A percentile compares a stretch with the other conserved stretches of the same genome.
phyloP scores from a whole-genome alignment of 2,329 filamentous ascomycete species.

The Cladorrhinum sp. region DNA sequence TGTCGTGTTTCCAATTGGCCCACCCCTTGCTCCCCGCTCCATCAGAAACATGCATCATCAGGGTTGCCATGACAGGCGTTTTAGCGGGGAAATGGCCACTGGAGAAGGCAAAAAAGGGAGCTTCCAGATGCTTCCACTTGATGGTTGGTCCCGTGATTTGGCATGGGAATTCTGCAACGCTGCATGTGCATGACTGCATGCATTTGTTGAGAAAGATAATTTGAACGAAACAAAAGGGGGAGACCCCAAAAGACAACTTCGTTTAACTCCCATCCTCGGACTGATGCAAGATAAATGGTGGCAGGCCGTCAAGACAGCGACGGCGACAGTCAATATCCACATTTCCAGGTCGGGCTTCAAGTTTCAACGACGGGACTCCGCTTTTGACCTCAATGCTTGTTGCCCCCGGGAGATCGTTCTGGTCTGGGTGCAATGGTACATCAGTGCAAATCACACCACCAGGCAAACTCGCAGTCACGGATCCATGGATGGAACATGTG shows the following conservation, averaged over 20 bases:
- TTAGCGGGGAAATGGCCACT: slow-evolving; percentile 4
- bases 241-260: not conserved
- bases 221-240: not conserved
- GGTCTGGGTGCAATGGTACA: not conserved
- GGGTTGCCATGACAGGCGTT: too few species aligned
- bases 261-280: too few species aligned
- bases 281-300: too few species aligned
- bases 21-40: not conserved
- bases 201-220: not conserved
- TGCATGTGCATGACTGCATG: not conserved
- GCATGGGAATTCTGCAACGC: not conserved
- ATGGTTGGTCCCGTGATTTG: not conserved
- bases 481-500: not conserved
- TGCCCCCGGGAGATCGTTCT: not conserved
- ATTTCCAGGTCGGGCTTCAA: not conserved
- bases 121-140: slow-evolving; percentile 14
- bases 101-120: slow-evolving; percentile 4
- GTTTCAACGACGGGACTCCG: not conserved
- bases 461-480: not conserved
- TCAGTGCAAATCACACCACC: slow-evolving; percentile 1
- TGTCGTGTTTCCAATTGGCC: not conserved
- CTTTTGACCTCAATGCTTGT: slow-evolving; percentile 8
- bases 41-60: not conserved
- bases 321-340: not conserved
- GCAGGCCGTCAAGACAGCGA: not conserved